phyloP scores from a whole-genome alignment of 257 asterid genomes.

The Fraxinus pennsylvanica region DNA sequence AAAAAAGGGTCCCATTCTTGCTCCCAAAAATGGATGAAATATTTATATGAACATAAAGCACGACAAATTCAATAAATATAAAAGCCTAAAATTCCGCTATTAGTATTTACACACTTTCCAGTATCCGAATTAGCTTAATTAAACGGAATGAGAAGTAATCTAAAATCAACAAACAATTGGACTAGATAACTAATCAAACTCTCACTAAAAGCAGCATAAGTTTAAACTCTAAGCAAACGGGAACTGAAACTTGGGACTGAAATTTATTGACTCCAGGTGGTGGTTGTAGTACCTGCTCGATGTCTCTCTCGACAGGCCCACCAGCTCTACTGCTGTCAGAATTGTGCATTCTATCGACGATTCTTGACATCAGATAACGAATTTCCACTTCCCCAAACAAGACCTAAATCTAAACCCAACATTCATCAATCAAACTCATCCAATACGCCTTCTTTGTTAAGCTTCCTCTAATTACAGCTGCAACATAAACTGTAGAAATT shows the following conservation, averaged over 20 bases:
- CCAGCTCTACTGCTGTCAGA: conserved; percentile 51
- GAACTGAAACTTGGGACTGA: not conserved
- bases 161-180: conserved; percentile 2
- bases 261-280: not conserved
- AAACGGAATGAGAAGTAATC: not conserved
- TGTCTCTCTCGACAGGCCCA: conserved; percentile 62
- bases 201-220: conserved; percentile 21
- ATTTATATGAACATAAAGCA: not conserved
- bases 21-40: not conserved
- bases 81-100: not conserved
- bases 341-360: conserved; percentile 46
- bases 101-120: not conserved
- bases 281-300: conserved; percentile 48
- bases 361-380: conserved; percentile 29
- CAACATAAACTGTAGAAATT: not conserved
- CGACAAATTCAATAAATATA: not conserved
- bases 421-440: conserved; percentile 28
- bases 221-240: conserved; percentile 3
- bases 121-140: not conserved
- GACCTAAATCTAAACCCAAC: conserved; percentile 38
- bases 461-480: conserved; percentile 2
- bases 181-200: conserved; percentile 14
- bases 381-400: conserved; percentile 25
- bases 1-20: not conserved
- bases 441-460: not conserved